These are phyloP conservation scores for Dryadomyces quercivorus DNA, from an alignment of 2,329 filamentous ascomycete species.

Conservation along the genomic window DNA sequence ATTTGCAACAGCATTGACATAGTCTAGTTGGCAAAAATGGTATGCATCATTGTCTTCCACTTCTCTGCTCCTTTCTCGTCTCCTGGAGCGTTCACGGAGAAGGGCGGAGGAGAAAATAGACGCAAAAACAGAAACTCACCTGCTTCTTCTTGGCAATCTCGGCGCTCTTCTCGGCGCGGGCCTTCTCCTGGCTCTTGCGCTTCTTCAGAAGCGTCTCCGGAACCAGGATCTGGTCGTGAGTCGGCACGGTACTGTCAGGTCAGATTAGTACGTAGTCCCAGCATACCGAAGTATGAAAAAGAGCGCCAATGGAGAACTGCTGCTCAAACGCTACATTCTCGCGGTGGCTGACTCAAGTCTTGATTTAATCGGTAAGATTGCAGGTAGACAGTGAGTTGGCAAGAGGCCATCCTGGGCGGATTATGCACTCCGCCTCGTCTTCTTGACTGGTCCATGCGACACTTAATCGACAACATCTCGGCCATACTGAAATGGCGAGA, in stretches of 20 bases:
- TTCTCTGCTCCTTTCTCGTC: neutral
- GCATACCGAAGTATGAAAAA: slow-evolving; percentile 48
- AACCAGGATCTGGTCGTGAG: slow-evolving; percentile 89
- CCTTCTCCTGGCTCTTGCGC: slow-evolving; percentile 99
- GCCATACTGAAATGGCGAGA: slow-evolving; percentile 35
- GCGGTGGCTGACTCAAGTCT: slow-evolving; percentile 74
- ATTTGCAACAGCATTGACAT: slow-evolving; percentile 93
- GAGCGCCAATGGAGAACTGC: slow-evolving; percentile 89
- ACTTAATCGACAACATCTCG: slow-evolving; percentile 69
- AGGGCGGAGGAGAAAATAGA: neutral
- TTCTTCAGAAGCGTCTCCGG: slow-evolving; percentile 99
- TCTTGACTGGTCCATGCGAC: slow-evolving; percentile 12
- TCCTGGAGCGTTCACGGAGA: neutral
- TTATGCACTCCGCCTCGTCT: neutral
- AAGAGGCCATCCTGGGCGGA: neutral
- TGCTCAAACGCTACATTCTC: slow-evolving; percentile 86
- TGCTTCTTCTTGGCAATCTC: slow-evolving; percentile 79
- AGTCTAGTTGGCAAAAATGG: slow-evolving; percentile 85
- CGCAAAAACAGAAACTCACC: slow-evolving; percentile 38
- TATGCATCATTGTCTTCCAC: slow-evolving; percentile 60
- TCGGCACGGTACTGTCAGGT: slow-evolving; percentile 70
- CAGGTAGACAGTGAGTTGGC: neutral
- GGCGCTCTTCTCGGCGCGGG: slow-evolving; percentile 74
- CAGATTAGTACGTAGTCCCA: slow-evolving; percentile 74
- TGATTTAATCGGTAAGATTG: slow-evolving; percentile 66